Evolutionary conservation across 768 basidiomycete genomes (phyloP).

Genomic region (Xanthoconium purpureum): DNA sequence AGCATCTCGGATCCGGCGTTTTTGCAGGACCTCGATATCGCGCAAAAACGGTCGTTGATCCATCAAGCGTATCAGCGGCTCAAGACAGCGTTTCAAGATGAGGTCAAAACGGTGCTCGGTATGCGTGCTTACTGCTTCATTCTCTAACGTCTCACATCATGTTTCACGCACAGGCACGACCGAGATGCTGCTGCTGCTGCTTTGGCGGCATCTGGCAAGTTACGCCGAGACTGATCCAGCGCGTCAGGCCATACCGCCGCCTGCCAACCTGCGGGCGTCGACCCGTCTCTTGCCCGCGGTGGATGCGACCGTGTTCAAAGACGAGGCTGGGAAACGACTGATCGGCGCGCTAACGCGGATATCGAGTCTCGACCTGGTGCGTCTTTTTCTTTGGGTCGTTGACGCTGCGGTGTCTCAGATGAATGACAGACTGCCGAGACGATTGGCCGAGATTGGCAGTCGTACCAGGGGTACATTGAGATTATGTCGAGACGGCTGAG

Average conservation of each 20-base stretch:
- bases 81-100: conserved; percentile 36
- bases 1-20: conserved; percentile 49
- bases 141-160: neutral
- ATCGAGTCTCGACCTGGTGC: conserved; percentile 48
- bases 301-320: conserved; percentile 56
- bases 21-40: conserved; percentile 64
- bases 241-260: conserved; percentile 1
- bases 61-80: conserved; percentile 56
- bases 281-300: conserved; percentile 57
- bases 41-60: conserved; percentile 67
- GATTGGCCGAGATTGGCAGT: conserved; percentile 52
- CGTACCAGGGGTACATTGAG: conserved; percentile 68
- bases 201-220: conserved; percentile 77
- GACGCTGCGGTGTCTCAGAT: conserved; percentile 13
- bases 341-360: conserved; percentile 54
- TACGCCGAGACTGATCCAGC: conserved; percentile 43
- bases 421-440: conserved; percentile 39
- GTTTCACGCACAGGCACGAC: conserved; percentile 45
- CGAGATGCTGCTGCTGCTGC: conserved; percentile 76
- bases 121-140: neutral
- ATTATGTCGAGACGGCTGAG: conserved; percentile 71
- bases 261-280: conserved; percentile 40
- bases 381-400: conserved; percentile 9
- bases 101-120: conserved; percentile 59
- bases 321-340: conserved; percentile 54